These are phyloP conservation scores for Blastobotrys arbuscula DNA, from an alignment of 1,139 yeast genomes.

Conservation along the genomic window DNA sequence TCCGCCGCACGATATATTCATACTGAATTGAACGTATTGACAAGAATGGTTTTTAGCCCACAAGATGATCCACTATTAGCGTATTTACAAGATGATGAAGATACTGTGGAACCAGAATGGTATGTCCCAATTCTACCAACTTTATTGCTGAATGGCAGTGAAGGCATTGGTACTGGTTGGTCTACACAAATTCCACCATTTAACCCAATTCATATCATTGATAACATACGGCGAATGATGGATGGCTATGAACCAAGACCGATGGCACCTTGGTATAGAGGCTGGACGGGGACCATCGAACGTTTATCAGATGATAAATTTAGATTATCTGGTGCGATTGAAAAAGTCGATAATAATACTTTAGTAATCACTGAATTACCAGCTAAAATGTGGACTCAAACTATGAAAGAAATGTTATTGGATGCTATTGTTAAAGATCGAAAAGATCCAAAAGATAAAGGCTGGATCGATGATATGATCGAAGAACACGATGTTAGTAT, in stretches of 20 bases:
- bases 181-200: constrained; percentile 88
- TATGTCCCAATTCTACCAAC: constrained; percentile 90
- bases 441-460: constrained; percentile 35
- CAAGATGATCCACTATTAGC: constrained; percentile 73
- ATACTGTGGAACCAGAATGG: constrained; percentile 94
- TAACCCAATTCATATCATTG: constrained; percentile 79
- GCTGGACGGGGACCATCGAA: constrained; percentile 86
- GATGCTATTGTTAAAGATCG: constrained; percentile 47
- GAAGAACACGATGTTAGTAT: constrained; percentile 87
- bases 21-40: constrained; percentile 74
- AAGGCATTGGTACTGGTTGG: constrained; percentile 99
- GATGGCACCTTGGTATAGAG: constrained; percentile 92
- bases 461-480: constrained; percentile 94
- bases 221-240: constrained; percentile 68
- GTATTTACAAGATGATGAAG: constrained; percentile 89
- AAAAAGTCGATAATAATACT: constrained; percentile 72
- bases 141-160: constrained; percentile 90
- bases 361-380: constrained; percentile 92
- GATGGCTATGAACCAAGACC: constrained; percentile 62
- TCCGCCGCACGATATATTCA: constrained; percentile 98
- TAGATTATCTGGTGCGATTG: constrained; percentile 72
- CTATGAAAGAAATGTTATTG: constrained; percentile 76
- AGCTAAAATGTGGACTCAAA: constrained; percentile 86
- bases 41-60: constrained; percentile 70
- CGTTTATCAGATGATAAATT: constrained; percentile 55